Percentiles rank a stretch among this genome's conserved stretches.
Evolutionary conservation across 2,329 filamentous ascomycete genomes (phyloP).

Genomic region (Ceratocystis lukuohia): DNA sequence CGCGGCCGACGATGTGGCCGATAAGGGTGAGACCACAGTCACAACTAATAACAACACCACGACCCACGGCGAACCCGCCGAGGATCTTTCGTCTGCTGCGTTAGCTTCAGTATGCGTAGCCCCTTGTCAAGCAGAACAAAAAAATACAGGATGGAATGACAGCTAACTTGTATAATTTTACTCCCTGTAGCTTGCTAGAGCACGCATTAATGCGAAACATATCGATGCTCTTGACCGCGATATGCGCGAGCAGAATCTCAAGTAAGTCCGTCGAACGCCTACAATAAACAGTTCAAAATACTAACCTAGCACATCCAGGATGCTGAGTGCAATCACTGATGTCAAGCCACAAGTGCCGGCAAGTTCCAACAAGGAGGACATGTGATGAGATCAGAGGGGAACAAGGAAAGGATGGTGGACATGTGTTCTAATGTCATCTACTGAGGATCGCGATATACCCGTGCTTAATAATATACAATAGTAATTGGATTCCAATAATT

Average conservation of each 20-base stretch:
- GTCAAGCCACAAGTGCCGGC: slow-evolving; percentile 17
- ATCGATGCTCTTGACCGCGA: slow-evolving; percentile 42
- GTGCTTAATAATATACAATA: slow-evolving; percentile 7
- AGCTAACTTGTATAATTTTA: neutral
- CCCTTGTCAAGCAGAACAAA: neutral
- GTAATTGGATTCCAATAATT: neutral
- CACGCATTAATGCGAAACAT: slow-evolving; percentile 33
- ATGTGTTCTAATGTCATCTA: neutral
- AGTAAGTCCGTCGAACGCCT: slow-evolving; percentile 23
- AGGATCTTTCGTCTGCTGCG: slow-evolving; percentile 51
- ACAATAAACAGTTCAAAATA: neutral
- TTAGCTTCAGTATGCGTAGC: slow-evolving; percentile 49
- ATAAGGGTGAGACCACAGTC: slow-evolving; percentile 22
- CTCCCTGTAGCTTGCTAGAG: slow-evolving; percentile 22
- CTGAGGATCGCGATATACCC: slow-evolving; percentile 11
- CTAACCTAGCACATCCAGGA: neutral
- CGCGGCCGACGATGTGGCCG: slow-evolving; percentile 19
- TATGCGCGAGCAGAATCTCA: slow-evolving; percentile 42
- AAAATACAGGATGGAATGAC: neutral
- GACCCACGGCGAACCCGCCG: slow-evolving; percentile 34
- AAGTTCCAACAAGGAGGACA: slow-evolving; percentile 11
- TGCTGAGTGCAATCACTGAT: slow-evolving; percentile 16
- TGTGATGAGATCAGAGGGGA: neutral
- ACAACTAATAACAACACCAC: slow-evolving; percentile 1
- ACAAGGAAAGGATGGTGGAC: neutral